Evolutionary conservation across 2,329 filamentous ascomycete species (phyloP).

Genomic region (Blastomyces silverae): DNA sequence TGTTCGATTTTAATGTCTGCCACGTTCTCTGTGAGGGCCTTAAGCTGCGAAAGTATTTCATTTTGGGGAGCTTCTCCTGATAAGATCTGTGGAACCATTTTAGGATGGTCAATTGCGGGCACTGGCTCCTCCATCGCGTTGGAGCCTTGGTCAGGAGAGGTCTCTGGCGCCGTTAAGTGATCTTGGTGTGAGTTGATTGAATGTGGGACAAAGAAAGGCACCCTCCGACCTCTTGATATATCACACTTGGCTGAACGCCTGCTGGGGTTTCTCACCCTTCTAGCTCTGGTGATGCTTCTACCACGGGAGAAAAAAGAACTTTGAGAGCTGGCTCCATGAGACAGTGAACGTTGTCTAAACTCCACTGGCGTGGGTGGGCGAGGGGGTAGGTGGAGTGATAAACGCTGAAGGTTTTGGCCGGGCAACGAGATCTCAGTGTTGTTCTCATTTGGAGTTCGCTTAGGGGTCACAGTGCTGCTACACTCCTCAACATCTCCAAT

Average conservation of each 20-base stretch:
- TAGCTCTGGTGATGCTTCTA: neutral
- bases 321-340: neutral
- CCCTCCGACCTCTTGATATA: neutral
- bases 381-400: neutral
- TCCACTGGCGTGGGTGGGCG: neutral
- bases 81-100: too few relatives aligned
- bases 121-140: neutral
- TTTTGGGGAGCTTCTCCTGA: neutral
- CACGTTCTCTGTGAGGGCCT: neutral
- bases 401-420: neutral
- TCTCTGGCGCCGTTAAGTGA: neutral
- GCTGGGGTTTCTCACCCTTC: neutral
- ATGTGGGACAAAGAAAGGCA: neutral
- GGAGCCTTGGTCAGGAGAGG: too few relatives aligned
- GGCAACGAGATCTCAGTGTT: conserved; percentile 7
- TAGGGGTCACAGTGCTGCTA: neutral
- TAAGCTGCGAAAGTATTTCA: neutral
- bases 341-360: neutral
- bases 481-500: neutral
- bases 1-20: neutral
- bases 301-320: neutral
- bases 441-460: neutral
- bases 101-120: neutral
- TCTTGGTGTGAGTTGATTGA: neutral
- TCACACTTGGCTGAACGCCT: neutral